Base-by-base conservation (phyloP, 805 yeast species). In the Teunomyces barrocoloradensis region DNA sequence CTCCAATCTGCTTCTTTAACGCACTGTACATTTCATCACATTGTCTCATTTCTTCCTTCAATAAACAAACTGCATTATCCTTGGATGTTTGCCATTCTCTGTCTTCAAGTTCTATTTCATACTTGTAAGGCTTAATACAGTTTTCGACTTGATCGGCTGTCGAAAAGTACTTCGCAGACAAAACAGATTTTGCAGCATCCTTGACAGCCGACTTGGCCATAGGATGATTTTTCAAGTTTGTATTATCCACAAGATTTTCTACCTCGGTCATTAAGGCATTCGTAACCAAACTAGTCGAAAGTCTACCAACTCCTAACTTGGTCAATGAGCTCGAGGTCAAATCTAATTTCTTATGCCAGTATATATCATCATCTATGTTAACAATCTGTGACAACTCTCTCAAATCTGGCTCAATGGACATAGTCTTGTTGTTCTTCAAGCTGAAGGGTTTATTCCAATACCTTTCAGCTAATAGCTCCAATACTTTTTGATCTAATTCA, bases 111-210 rank as follows among this genome's bases (percentile, higher is more conserved):
- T 94, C 99, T 50, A 94, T 91, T 61, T 94, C 99, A 64, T 92
- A 94, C 69, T 94, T 94, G 72, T 86, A 94, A 2, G 99, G 99
- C 64, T 94, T 94, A 59, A 94, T 92, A 69, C 98, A 91, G 66
- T 95, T 94, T 60, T 94, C 99, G 5, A 94, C 98, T 65, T 94
- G 99, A 64, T 95, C 99, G 0, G 99, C 96, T 0, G 99, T 92
- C 1, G 96, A 85, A 53, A 84, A 88, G 63, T 79, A 94, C 53
- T 92, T 82, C 23, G 87, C 71, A 53, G 84, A 84, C 52, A 94
- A 73, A 5, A 94, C 96, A 20, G 83, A 73, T 28, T 80, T 77
- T 0, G 97, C 96, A 2, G 97, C 96, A 35, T 89, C 96, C 45
- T 79, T 80, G 7, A 94, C 90, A 2, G 89, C 84, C 37, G 81